Base-by-base conservation (phyloP, 1,284 basidiomycete genomes). In the Porogramme epimiltina region DNA sequence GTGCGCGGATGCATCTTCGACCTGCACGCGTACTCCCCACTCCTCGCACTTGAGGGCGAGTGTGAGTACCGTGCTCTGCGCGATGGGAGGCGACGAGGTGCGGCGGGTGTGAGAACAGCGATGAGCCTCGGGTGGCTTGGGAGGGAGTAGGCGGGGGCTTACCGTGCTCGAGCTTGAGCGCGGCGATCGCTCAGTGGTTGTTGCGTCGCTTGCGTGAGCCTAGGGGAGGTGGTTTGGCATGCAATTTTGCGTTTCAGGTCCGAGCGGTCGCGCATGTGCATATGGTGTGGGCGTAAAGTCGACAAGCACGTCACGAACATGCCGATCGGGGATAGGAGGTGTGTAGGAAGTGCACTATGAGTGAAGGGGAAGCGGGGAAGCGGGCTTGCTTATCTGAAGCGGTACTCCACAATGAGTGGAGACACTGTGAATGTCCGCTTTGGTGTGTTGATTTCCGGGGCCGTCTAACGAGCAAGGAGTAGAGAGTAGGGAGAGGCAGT, bases 141-240 rank as follows among this genome's bases (percentile, higher is more conserved):
- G 9, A 16, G n/a, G 13, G 22, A 15, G 20, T 5, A 20, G 20
- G 16, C 42, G 20, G 19, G 22, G 47, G 67, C 75, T 44, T 51
- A 87, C 87, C 79, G 59, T 83, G 76, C 67, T 93, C 87, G 26
- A 98, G 82, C 54, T 93, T 81, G 3, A 89, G 88, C 3, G 94
- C 91, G 5, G 91, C 85, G 46, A 97, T 88, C 41, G 82, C 82
- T 70, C 95, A 98, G 49, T 92, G 82, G 67, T 93, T 95, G 71
- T 97, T 94, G 46, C 94, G 79, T 61, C 81, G 83, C 73, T 93
- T 94, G 71, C 97, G 95, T 2, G 93, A 95, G 69, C 93, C 93
- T 95, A 0, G n/a, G 9, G 36, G 3, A 34, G 23, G 43, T 31
- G 47, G 37, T n/a, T n/a, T n/a, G 43, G 33, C 44, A 47, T 46